These are phyloP conservation scores for Aspergillus haitiensis DNA, from an alignment of 495 filamentous ascomycete genomes.

Conservation along the genomic window DNA sequence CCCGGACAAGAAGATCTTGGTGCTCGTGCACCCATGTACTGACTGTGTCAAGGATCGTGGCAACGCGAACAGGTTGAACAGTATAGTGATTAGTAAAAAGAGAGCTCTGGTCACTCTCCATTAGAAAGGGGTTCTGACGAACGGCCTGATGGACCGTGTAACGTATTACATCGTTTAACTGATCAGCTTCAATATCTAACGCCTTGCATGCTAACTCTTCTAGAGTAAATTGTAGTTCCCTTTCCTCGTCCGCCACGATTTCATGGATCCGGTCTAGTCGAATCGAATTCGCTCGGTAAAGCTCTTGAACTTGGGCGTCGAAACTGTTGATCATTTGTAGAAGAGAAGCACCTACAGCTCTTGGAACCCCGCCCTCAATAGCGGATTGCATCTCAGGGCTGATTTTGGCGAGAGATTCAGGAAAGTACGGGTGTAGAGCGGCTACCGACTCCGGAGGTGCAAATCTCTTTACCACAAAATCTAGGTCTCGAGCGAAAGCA, in stretches of 20 bases:
- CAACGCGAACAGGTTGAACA: conserved; percentile 51
- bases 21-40: conserved; percentile 58
- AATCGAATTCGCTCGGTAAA: conserved; percentile 48
- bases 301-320: conserved; percentile 28
- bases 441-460: conserved; percentile 55
- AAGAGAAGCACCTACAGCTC: conserved; percentile 37
- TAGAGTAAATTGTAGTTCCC: conserved; percentile 56
- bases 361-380: conserved; percentile 47
- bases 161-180: conserved; percentile 53
- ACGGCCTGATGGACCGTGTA: conserved; percentile 70
- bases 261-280: conserved; percentile 52
- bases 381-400: conserved; percentile 42
- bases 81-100: conserved; percentile 42
- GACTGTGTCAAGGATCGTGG: conserved; percentile 48
- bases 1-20: conserved; percentile 45
- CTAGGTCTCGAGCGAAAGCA: conserved; percentile 40
- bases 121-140: conserved; percentile 34
- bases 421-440: conserved; percentile 63
- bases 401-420: conserved; percentile 41
- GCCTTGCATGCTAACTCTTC: conserved; percentile 59
- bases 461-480: conserved; percentile 67
- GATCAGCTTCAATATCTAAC: conserved; percentile 43
- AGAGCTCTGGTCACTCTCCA: conserved; percentile 52
- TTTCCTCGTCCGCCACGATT: conserved; percentile 46
- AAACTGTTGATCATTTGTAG: conserved; percentile 37